phyloP scores from a whole-genome alignment of 139 green algal genomes.

The Chlorella sp. region DNA sequence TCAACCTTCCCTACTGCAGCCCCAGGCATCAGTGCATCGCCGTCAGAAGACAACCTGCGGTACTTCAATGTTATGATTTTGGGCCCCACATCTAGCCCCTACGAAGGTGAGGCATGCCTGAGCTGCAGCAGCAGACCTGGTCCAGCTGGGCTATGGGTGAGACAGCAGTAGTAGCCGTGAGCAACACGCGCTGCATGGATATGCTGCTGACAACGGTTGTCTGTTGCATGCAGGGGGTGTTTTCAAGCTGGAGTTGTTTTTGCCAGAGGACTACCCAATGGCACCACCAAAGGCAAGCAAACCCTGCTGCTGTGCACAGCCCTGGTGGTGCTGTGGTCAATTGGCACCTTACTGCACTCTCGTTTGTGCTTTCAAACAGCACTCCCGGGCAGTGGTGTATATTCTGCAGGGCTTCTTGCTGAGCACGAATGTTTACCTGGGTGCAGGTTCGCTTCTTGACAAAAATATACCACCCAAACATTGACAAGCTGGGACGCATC shows the following conservation, averaged over 20 bases:
- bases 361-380: too few species aligned
- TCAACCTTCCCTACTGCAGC: slow-evolving; percentile 48
- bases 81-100: slow-evolving; percentile 84
- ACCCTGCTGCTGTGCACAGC: too few species aligned
- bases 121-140: too few species aligned
- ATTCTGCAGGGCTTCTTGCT: too few species aligned
- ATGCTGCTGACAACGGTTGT: too few species aligned
- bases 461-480: slow-evolving; percentile 99
- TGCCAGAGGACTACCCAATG: slow-evolving; percentile 99
- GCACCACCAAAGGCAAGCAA: slow-evolving; percentile 95
- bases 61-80: slow-evolving; percentile 99
- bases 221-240: slow-evolving; percentile 62
- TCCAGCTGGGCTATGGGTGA: too few species aligned
- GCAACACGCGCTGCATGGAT: too few species aligned
- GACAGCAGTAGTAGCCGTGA: too few species aligned
- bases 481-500: slow-evolving; percentile 98
- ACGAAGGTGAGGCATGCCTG: slow-evolving; percentile 91
- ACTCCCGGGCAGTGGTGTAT: too few species aligned
- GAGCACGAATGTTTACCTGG: too few species aligned
- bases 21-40: slow-evolving; percentile 91
- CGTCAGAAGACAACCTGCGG: slow-evolving; percentile 93
- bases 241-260: slow-evolving; percentile 97
- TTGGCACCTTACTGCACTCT: too few species aligned
- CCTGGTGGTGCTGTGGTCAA: too few species aligned
- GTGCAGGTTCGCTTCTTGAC: slow-evolving; percentile 94